phyloP scores from a whole-genome alignment of 73 alveolate genomes.

The Blepharisma japonicum region DNA sequence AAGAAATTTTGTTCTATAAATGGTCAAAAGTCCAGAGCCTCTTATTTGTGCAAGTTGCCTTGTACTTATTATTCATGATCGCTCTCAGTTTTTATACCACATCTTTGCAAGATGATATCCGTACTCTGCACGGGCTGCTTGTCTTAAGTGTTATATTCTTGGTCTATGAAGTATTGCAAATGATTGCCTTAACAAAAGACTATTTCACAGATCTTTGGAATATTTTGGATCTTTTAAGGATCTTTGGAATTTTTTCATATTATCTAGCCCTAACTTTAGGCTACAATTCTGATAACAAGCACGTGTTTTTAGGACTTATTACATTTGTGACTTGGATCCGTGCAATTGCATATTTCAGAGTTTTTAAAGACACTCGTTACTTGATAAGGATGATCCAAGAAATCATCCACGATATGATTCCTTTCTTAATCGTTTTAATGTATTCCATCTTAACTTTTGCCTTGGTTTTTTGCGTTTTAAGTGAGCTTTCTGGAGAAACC shows the following conservation, averaged over 20 bases:
- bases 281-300: not conserved
- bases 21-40: not conserved
- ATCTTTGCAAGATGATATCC: not conserved
- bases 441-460: slow-evolving; percentile 21
- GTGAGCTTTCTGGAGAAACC: not conserved
- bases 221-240: not conserved
- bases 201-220: slow-evolving; percentile 10
- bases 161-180: not conserved
- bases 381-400: slow-evolving; percentile 14
- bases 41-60: not conserved
- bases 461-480: not conserved
- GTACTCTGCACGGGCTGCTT: not conserved
- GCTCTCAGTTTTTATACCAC: not conserved
- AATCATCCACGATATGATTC: slow-evolving; percentile 18
- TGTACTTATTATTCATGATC: not conserved
- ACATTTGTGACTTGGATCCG: slow-evolving; percentile 23
- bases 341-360: slow-evolving; percentile 22
- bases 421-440: slow-evolving; percentile 1
- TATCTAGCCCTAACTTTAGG: not conserved
- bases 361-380: slow-evolving; percentile 21
- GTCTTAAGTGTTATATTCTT: not conserved
- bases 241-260: not conserved
- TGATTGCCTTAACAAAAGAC: not conserved
- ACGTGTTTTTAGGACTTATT: not conserved
- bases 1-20: slow-evolving; percentile 4